Evolutionary conservation across 164 flowering plant species (phyloP).

Genomic region (Liriodendron chinense): DNA sequence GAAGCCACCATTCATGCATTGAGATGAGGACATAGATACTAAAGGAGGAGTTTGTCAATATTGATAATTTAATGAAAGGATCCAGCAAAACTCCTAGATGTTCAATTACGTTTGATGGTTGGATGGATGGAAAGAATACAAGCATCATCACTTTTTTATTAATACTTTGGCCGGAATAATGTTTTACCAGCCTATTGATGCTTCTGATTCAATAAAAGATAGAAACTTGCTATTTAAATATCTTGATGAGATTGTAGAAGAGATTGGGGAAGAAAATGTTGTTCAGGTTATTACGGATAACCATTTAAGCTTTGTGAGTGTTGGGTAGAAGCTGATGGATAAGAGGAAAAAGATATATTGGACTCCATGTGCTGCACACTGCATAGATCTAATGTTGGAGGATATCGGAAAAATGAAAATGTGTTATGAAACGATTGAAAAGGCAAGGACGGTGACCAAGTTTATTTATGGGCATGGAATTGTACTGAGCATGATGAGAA

Average conservation of each 20-base stretch:
- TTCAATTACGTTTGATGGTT: not conserved
- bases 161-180: not conserved
- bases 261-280: not conserved
- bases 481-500: conserved; percentile 8
- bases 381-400: conserved; percentile 5
- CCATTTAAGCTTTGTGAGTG: not conserved
- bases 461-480: conserved; percentile 6
- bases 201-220: not conserved
- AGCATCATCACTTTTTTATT: not conserved
- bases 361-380: conserved; percentile 17
- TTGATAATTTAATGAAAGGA: not conserved
- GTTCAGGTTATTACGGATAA: not conserved
- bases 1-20: not conserved
- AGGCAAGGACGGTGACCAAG: not conserved
- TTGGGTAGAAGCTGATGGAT: not conserved
- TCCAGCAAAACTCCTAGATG: not conserved
- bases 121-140: not conserved
- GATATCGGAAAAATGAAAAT: not conserved
- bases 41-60: not conserved
- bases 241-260: not conserved
- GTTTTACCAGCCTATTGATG: not conserved
- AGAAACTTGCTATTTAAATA: not conserved
- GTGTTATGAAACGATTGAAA: not conserved
- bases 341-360: conserved; percentile 5
- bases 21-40: conserved; percentile 1